These are phyloP conservation scores for Protomyces arabidopsidicola DNA, from an alignment of 1,139 yeast genomes.

Conservation along the genomic window DNA sequence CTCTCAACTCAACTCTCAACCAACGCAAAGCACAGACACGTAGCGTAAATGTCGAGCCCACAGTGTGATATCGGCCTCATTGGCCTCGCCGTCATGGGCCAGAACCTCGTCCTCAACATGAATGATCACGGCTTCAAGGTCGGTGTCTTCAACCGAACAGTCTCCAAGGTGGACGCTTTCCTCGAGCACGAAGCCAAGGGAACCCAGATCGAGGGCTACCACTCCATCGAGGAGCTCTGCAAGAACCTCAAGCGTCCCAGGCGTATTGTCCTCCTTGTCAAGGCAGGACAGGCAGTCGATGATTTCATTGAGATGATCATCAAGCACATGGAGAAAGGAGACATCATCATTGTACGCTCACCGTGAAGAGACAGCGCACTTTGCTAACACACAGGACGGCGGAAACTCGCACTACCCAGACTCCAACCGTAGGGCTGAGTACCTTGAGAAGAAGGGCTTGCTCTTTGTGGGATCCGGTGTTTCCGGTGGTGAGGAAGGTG, in stretches of 20 bases:
- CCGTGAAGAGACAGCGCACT: not conserved
- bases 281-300: slow-evolving; percentile 96
- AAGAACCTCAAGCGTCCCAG: slow-evolving; percentile 94
- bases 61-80: slow-evolving; percentile 98
- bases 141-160: slow-evolving; percentile 97
- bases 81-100: slow-evolving; percentile 68
- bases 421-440: slow-evolving; percentile 91
- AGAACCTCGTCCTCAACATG: slow-evolving; percentile 88
- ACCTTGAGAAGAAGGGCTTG: slow-evolving; percentile 80
- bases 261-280: slow-evolving; percentile 87
- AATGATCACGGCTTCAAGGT: slow-evolving; percentile 91
- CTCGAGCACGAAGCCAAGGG: slow-evolving; percentile 92
- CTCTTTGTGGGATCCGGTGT: slow-evolving; percentile 98
- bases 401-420: slow-evolving; percentile 99
- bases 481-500: slow-evolving; percentile 99
- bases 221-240: slow-evolving; percentile 80
- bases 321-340: slow-evolving; percentile 92
- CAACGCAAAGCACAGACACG: not conserved
- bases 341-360: slow-evolving; percentile 64
- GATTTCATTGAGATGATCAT: slow-evolving; percentile 79
- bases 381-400: slow-evolving; percentile 55
- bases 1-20: not conserved
- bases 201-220: slow-evolving; percentile 90
- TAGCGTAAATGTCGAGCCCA: slow-evolving; percentile 18
- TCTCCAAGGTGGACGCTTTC: slow-evolving; percentile 89